Conservation (phyloP, 257 asterid genomes). For the Solanum boliviense region DNA sequence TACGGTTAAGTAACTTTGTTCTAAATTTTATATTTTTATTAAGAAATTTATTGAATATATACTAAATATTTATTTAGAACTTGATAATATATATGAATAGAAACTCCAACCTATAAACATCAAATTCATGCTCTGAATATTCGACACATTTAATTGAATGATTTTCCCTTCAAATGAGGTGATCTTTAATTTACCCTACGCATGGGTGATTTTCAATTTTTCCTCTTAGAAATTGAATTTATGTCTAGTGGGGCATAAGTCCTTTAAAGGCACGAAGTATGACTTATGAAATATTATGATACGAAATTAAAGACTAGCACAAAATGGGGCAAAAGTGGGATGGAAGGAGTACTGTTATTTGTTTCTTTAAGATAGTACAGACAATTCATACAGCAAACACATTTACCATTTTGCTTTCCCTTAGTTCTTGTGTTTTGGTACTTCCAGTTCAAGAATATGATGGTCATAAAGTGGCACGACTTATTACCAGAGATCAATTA, state of each 20-base stretch:
- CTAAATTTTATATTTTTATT: not conserved
- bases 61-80: not conserved
- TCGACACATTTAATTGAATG: not conserved
- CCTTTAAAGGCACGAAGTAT: not conserved
- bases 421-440: not conserved
- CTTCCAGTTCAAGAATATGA: not conserved
- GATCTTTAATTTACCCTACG: not conserved
- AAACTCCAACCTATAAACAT: not conserved
- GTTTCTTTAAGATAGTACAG: not conserved
- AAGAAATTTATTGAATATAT: not conserved
- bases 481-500: not conserved
- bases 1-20: not conserved
- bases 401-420: not conserved
- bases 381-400: not conserved
- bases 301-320: not conserved
- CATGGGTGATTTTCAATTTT: not conserved
- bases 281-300: not conserved
- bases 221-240: too few species aligned
- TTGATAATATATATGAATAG: not conserved
- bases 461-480: not conserved
- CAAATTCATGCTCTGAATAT: not conserved
- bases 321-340: not conserved
- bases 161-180: not conserved
- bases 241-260: not conserved
- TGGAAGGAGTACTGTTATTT: not conserved